Percentiles rank a stretch among this genome's conserved stretches.
Evolutionary conservation across 306 rosid genomes (phyloP).

Genomic region (Herpetospermum pedunculosum): DNA sequence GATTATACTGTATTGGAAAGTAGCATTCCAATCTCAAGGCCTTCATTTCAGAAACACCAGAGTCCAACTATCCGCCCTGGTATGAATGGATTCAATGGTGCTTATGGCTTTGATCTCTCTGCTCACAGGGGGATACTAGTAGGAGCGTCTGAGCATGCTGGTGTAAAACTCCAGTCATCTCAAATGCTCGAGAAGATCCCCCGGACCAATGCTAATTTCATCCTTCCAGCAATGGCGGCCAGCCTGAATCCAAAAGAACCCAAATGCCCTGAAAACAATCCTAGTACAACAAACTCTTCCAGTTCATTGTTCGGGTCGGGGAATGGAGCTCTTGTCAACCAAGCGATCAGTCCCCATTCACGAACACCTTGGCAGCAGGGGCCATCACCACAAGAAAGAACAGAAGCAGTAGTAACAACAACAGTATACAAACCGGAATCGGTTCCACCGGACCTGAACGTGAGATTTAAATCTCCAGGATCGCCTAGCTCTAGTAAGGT

Average conservation of each 20-base stretch:
- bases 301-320: conserved; percentile 14
- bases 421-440: conserved; percentile 28
- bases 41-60: conserved; percentile 23
- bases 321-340: background rate
- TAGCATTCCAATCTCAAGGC: conserved; percentile 23
- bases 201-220: conserved; percentile 21
- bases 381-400: conserved; percentile 14
- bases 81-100: conserved; percentile 32
- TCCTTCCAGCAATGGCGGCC: conserved; percentile 19
- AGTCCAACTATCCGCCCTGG: conserved; percentile 21
- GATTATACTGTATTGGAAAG: conserved; percentile 20
- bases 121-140: conserved; percentile 31
- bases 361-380: conserved; percentile 27
- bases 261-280: conserved; percentile 15
- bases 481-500: conserved; percentile 47
- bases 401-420: conserved; percentile 9
- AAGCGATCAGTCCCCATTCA: conserved; percentile 9
- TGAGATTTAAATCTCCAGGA: conserved; percentile 51
- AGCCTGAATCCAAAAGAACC: conserved; percentile 18
- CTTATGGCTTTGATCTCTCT: conserved; percentile 23
- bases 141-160: conserved; percentile 23
- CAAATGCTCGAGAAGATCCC: conserved; percentile 20
- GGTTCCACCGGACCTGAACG: conserved; percentile 50
- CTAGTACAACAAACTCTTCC: conserved; percentile 17
- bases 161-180: conserved; percentile 24